phyloP scores from a whole-genome alignment of 2,329 filamentous ascomycete species.

The Rhinocladiella mackenziei region DNA sequence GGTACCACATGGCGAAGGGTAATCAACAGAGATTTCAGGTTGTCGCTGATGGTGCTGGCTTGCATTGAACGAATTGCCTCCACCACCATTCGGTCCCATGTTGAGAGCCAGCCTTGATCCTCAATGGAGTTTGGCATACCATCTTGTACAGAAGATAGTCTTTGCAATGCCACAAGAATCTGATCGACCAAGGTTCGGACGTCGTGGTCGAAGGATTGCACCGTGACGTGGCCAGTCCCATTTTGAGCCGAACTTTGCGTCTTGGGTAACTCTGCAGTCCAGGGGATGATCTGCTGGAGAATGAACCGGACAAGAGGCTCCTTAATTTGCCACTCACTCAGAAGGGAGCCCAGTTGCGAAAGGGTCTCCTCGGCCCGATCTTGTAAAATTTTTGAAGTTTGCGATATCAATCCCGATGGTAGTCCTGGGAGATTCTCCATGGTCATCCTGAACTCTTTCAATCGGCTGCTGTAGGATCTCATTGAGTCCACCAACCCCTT shows the following conservation, averaged over 20 bases:
- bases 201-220: slow-evolving; percentile 52
- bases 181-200: slow-evolving; percentile 67
- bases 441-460: slow-evolving; percentile 44
- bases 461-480: slow-evolving; percentile 48
- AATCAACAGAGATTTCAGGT: slow-evolving; percentile 44
- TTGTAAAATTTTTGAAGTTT: slow-evolving; percentile 1
- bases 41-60: slow-evolving; percentile 51
- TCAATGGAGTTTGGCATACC: slow-evolving; percentile 58
- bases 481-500: slow-evolving; percentile 46
- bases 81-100: slow-evolving; percentile 51
- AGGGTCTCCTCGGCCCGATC: slow-evolving; percentile 17
- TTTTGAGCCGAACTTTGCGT: slow-evolving; percentile 13
- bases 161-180: slow-evolving; percentile 75
- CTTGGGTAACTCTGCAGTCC: slow-evolving; percentile 48
- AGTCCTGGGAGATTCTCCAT: slow-evolving; percentile 47
- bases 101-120: slow-evolving; percentile 60
- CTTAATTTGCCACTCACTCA: slow-evolving; percentile 44
- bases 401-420: slow-evolving; percentile 46
- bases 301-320: slow-evolving; percentile 62
- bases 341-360: slow-evolving; percentile 27
- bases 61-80: slow-evolving; percentile 58
- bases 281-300: slow-evolving; percentile 62
- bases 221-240: slow-evolving; percentile 26
- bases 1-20: slow-evolving; percentile 47
- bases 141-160: slow-evolving; percentile 56